phyloP scores from a whole-genome alignment of 164 flowering plant genomes.

The Magnolia changhungtana region DNA sequence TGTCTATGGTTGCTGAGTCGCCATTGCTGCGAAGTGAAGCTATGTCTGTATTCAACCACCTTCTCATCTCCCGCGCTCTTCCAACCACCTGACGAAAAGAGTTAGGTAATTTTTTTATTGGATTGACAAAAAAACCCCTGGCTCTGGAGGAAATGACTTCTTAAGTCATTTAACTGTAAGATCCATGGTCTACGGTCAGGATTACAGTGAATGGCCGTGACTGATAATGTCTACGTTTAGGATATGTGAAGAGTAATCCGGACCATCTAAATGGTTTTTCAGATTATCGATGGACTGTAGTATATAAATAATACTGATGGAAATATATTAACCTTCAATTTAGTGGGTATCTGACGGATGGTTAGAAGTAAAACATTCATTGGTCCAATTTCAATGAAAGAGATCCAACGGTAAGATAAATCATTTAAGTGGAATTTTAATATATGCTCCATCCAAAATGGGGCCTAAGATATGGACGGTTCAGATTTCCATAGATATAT shows the following conservation, averaged over 20 bases:
- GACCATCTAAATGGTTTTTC: not conserved
- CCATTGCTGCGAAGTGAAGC: slow-evolving; percentile 90
- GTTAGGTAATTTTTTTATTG: not conserved
- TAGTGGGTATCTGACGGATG: too few relatives aligned
- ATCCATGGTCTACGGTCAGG: not conserved
- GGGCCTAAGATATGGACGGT: too few relatives aligned
- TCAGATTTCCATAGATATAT: too few relatives aligned
- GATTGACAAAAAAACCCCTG: slow-evolving; percentile 3
- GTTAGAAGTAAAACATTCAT: too few relatives aligned
- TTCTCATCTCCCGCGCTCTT: slow-evolving; percentile 6
- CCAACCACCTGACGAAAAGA: slow-evolving; percentile 5
- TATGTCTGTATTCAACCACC: slow-evolving; percentile 48
- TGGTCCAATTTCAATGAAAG: too few relatives aligned
- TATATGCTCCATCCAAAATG: too few relatives aligned
- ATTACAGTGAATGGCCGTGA: not conserved
- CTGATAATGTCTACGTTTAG: not conserved
- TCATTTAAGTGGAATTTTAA: too few relatives aligned
- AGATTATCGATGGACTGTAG: too few relatives aligned
- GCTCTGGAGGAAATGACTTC: not conserved
- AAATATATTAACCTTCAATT: too few relatives aligned
- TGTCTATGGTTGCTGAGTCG: slow-evolving; percentile 75
- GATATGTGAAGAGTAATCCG: not conserved
- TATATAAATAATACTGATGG: too few relatives aligned
- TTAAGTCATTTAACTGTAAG: not conserved
- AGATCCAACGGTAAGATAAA: too few relatives aligned